Conservation (phyloP, 805 yeast species). For the Wickerhamomyces ciferrii region DNA sequence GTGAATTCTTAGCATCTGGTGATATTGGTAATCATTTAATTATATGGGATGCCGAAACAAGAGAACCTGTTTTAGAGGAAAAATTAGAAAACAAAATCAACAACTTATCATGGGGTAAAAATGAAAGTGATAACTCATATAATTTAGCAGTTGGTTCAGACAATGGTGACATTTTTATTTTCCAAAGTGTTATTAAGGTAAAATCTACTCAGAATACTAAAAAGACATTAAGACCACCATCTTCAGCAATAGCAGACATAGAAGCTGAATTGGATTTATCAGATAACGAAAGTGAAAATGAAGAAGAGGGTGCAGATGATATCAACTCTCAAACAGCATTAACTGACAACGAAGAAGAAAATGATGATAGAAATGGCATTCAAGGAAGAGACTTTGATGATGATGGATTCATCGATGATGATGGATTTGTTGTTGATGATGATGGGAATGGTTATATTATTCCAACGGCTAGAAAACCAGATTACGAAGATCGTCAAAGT, state of each 20-base stretch:
- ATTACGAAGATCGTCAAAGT: slow-evolving; percentile 5
- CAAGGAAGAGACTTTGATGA: slow-evolving; percentile 27
- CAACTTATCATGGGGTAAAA: slow-evolving; percentile 30
- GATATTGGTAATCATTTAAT: slow-evolving; percentile 45
- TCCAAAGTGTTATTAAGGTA: slow-evolving; percentile 22
- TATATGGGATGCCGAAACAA: slow-evolving; percentile 48
- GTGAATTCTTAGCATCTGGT: slow-evolving; percentile 53
- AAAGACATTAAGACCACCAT: not conserved
- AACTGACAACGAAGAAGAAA: slow-evolving; percentile 16
- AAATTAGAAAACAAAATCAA: slow-evolving; percentile 22
- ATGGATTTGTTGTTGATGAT: slow-evolving; percentile 59
- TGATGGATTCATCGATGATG: slow-evolving; percentile 21
- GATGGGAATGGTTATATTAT: slow-evolving; percentile 47
- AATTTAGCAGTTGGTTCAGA: slow-evolving; percentile 30
- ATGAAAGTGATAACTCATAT: slow-evolving; percentile 11
- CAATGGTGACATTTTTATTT: slow-evolving; percentile 33
- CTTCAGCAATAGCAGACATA: slow-evolving; percentile 9
- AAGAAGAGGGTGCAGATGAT: slow-evolving; percentile 23
- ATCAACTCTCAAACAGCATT: slow-evolving; percentile 19
- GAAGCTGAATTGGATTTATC: slow-evolving; percentile 23
- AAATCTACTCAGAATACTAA: slow-evolving; percentile 5
- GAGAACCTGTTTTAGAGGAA: slow-evolving; percentile 27
- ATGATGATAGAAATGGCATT: slow-evolving; percentile 23
- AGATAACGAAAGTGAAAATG: slow-evolving; percentile 21
- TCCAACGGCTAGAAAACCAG: slow-evolving; percentile 9